Evolutionary conservation across 164 flowering plant genomes (phyloP).

Genomic region (Stephania cephalantha): DNA sequence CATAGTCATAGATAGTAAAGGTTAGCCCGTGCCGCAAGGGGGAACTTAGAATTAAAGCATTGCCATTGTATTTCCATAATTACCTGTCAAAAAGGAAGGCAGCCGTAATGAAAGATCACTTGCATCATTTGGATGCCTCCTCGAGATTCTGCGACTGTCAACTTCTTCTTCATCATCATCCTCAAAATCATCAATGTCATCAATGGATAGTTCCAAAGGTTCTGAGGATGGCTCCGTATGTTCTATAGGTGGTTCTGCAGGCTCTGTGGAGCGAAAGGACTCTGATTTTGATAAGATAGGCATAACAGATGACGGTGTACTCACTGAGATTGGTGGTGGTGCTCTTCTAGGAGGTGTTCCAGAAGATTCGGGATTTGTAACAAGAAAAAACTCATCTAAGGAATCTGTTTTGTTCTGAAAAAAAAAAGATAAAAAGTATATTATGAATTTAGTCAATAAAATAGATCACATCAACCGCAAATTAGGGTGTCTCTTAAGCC

Average conservation of each 20-base stretch:
- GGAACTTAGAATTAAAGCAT: background rate
- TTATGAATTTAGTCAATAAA: background rate
- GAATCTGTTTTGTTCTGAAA: slow-evolving; percentile 63
- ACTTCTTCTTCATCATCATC: slow-evolving; percentile 72
- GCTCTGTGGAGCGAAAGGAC: slow-evolving; percentile 23
- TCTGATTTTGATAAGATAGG: slow-evolving; percentile 42
- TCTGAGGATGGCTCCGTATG: slow-evolving; percentile 61
- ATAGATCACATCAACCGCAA: background rate
- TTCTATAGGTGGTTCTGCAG: slow-evolving; percentile 25
- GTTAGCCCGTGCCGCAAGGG: background rate
- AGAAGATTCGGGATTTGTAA: slow-evolving; percentile 61
- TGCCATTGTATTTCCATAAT: slow-evolving; percentile 6
- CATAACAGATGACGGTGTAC: slow-evolving; percentile 42
- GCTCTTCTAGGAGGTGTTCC: slow-evolving; percentile 88
- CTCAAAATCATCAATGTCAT: slow-evolving; percentile 90
- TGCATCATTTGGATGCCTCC: slow-evolving; percentile 68
- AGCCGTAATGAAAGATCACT: slow-evolving; percentile 57
- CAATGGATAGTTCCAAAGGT: slow-evolving; percentile 65
- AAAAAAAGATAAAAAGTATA: background rate
- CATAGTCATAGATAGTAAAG: background rate
- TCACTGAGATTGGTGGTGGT: slow-evolving; percentile 61
- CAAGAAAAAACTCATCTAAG: slow-evolving; percentile 75
- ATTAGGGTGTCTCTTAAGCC: background rate
- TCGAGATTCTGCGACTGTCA: slow-evolving; percentile 47
- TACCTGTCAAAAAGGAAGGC: slow-evolving; percentile 90